Conservation (phyloP, 139 green algal species). For the Chlorella sp. region DNA sequence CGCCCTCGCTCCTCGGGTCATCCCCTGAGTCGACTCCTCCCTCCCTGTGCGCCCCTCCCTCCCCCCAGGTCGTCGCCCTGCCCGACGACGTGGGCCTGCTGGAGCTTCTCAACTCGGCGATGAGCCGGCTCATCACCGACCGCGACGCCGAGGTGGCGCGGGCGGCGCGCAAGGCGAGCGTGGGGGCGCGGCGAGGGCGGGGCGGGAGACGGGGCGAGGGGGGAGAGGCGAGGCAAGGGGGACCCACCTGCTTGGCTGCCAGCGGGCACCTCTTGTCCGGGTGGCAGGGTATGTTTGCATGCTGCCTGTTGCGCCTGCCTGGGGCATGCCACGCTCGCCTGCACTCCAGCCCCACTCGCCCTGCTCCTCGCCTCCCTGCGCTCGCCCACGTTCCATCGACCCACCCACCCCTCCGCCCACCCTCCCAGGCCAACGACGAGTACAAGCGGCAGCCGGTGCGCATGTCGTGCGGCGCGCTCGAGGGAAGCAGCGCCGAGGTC, state of each 20-base stretch:
- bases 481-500: slow-evolving; percentile 14
- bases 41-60: no score
- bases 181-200: background rate
- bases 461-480: slow-evolving; percentile 54
- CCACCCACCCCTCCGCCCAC: no score
- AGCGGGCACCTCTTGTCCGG: no score
- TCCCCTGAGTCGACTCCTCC: no score
- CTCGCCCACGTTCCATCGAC: background rate
- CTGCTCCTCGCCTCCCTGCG: no score
- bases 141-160: slow-evolving; percentile 66
- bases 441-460: slow-evolving; percentile 73
- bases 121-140: slow-evolving; percentile 77
- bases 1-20: no score
- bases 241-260: no score
- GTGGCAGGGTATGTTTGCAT: background rate
- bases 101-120: slow-evolving; percentile 76
- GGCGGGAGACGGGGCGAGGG: background rate
- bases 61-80: no score
- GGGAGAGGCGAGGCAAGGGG: no score
- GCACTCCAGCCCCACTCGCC: no score
- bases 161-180: slow-evolving; percentile 41
- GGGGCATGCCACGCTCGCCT: no score
- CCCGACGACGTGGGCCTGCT: slow-evolving; percentile 73
- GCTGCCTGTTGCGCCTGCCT: no score
- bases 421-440: slow-evolving; percentile 42